Evolutionary conservation across 768 basidiomycete genomes (phyloP).

Genomic region (Phylloporus arenicola): DNA sequence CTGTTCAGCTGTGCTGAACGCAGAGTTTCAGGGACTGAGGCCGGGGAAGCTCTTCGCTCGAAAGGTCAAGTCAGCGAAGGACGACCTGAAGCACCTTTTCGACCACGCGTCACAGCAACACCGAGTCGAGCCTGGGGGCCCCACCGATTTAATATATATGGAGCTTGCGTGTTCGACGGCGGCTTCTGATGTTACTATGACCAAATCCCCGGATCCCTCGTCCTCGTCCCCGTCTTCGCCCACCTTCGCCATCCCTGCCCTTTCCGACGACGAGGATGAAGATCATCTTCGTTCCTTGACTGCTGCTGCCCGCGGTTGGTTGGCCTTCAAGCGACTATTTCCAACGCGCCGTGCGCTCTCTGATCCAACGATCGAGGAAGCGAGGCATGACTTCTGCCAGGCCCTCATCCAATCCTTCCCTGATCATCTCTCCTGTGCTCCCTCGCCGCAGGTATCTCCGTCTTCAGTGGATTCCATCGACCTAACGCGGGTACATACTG

Average conservation of each 20-base stretch:
- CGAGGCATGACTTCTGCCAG: constrained; percentile 8
- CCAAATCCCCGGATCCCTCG: not conserved
- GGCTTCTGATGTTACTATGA: not conserved
- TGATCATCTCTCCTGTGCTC: not conserved
- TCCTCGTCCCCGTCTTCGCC: not conserved
- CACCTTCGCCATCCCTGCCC: not conserved
- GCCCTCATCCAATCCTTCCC: constrained; percentile 4
- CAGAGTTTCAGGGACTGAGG: not conserved
- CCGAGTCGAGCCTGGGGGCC: not conserved
- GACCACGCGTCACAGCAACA: not conserved
- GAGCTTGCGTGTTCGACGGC: not conserved
- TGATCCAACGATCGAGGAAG: constrained; percentile 1
- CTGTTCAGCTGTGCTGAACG: constrained; percentile 1
- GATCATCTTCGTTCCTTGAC: not conserved
- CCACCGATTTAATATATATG: not conserved
- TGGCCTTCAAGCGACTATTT: constrained; percentile 4
- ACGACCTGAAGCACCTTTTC: constrained; percentile 4
- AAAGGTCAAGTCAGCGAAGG: constrained; percentile 9
- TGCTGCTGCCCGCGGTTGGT: constrained; percentile 3
- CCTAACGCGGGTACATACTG: not conserved
- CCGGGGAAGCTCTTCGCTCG: constrained; percentile 3
- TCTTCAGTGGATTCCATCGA: not conserved
- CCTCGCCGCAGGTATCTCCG: not conserved
- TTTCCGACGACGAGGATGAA: not conserved
- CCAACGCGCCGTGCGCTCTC: not conserved